Percentiles rank a stretch among this genome's conserved stretches.
These are phyloP conservation scores for Penicillium tannophilum DNA, from an alignment of 495 filamentous ascomycete species.

Conservation along the genomic window DNA sequence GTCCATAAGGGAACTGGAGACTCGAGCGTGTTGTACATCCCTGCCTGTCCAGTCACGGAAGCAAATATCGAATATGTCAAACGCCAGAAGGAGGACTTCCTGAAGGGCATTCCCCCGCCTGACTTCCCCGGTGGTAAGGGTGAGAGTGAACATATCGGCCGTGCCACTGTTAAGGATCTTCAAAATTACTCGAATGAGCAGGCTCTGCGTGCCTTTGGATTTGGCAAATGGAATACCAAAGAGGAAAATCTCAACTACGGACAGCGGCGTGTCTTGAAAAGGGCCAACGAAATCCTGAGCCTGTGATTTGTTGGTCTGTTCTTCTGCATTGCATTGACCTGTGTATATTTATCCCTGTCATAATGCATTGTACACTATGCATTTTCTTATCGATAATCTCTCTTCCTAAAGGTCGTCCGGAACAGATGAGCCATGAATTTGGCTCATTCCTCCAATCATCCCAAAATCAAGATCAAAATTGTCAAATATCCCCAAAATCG, in stretches of 20 bases:
- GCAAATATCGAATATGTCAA: conserved; percentile 47
- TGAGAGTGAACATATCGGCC: conserved; percentile 18
- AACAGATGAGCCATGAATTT: neutral
- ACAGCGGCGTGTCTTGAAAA: neutral
- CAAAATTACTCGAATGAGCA: neutral
- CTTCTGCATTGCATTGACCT: neutral
- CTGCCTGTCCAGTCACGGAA: conserved; percentile 1
- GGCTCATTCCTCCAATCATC: neutral
- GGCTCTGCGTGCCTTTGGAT: conserved; percentile 1
- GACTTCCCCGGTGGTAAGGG: conserved; percentile 67
- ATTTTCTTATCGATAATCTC: neutral
- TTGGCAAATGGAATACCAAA: neutral
- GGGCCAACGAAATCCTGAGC: neutral
- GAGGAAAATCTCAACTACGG: neutral
- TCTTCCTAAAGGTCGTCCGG: neutral
- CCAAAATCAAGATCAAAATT: conserved; percentile 10
- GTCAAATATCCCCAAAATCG: conserved; percentile 5
- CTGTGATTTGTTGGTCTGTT: neutral
- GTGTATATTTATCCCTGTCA: neutral
- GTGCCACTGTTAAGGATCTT: neutral
- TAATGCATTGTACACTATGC: neutral
- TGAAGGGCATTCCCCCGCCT: conserved; percentile 54
- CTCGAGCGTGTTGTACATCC: conserved; percentile 39
- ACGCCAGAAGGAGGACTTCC: conserved; percentile 55
- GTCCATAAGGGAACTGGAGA: conserved; percentile 63